Conservation (phyloP, 148 eudicot genomes). For the Oxyria digyna region DNA sequence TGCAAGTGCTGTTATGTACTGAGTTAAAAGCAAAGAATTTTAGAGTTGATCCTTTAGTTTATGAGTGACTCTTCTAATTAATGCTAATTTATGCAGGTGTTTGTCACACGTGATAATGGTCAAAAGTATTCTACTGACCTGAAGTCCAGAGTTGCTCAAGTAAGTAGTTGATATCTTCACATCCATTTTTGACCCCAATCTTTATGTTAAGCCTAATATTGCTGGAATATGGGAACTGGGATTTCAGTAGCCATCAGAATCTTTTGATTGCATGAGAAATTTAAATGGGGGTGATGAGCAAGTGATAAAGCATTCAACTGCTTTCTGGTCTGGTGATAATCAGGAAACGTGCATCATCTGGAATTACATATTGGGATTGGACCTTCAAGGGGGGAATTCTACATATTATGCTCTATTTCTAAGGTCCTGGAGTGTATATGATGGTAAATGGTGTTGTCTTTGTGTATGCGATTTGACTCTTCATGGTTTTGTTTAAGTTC, state of each 20-base stretch:
- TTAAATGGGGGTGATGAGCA: neutral
- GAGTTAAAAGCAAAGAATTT: neutral
- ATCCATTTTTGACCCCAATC: neutral
- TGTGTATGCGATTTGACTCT: neutral
- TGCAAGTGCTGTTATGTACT: neutral
- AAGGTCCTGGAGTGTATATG: constrained; percentile 93
- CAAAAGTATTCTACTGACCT: constrained; percentile 65
- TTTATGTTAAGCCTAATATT: neutral
- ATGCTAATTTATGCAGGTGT: constrained; percentile 38
- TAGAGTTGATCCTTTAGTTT: neutral
- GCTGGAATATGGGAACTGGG: neutral
- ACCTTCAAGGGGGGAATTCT: constrained; percentile 51
- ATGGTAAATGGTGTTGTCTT: constrained; percentile 33
- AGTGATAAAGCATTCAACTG: neutral
- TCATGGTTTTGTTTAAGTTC: too few relatives aligned
- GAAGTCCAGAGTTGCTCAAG: constrained; percentile 45
- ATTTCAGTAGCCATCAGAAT: neutral
- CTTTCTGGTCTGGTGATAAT: constrained; percentile 11
- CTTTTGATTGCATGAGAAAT: neutral
- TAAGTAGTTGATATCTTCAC: constrained; percentile 21
- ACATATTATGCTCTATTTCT: constrained; percentile 86
- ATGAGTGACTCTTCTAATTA: neutral
- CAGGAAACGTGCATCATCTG: constrained; percentile 51
- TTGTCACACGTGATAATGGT: constrained; percentile 76
- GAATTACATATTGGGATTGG: constrained; percentile 98